These are phyloP conservation scores for Clarkia xantiana DNA, from an alignment of 345 rosid species.

Conservation along the genomic window DNA sequence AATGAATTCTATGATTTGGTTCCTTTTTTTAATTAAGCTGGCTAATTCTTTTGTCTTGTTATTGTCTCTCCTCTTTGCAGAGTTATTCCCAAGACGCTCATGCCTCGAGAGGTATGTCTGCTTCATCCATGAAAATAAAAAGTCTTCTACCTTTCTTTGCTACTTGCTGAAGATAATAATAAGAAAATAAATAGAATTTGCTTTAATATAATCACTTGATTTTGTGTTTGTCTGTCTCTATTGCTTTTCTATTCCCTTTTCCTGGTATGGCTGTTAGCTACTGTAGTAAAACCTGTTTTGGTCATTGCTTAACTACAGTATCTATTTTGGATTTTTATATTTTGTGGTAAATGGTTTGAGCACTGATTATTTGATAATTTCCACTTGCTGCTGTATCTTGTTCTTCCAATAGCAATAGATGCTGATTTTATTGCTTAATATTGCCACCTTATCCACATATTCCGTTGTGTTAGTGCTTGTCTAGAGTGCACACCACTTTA, in stretches of 20 bases:
- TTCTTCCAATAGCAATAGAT: background rate
- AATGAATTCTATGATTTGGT: conserved; percentile 9
- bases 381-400: background rate
- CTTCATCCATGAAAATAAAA: conserved; percentile 18
- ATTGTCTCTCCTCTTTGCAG: conserved; percentile 40
- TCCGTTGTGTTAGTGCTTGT: background rate
- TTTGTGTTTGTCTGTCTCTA: conserved; percentile 2
- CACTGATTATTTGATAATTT: background rate
- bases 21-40: conserved; percentile 14
- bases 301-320: background rate
- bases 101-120: conserved; percentile 99
- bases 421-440: too few species aligned
- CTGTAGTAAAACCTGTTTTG: background rate
- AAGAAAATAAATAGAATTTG: background rate
- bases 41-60: conserved; percentile 46
- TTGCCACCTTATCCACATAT: too few species aligned
- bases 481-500: conserved; percentile 1
- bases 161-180: background rate
- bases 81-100: conserved; percentile 99
- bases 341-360: background rate
- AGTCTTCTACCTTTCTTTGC: conserved; percentile 21
- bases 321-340: background rate
- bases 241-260: background rate
- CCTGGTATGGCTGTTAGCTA: background rate
- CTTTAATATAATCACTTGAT: conserved; percentile 1